Evolutionary conservation across 2,329 filamentous ascomycete genomes (phyloP), one percentile per base, ranked within the genome.

Genomic region (Purpureocillium lavendulum): DNA sequence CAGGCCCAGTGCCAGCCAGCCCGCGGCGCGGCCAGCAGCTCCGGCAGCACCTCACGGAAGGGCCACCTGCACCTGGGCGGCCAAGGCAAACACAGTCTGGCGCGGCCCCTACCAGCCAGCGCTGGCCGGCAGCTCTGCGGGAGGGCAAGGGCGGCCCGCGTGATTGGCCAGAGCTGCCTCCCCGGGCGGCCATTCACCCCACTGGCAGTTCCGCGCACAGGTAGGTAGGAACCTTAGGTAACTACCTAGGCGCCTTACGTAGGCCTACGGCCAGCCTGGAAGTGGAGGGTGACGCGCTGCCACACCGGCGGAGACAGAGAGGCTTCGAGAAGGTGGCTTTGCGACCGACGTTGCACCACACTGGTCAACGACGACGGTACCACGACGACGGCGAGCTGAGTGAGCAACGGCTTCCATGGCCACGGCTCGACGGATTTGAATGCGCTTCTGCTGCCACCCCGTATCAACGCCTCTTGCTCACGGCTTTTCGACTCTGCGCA

Each of bases 31-130:
- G 26, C 21, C 12, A 26, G 24, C 34, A 16, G 24, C 14, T n/a
- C n/a, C n/a, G n/a, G 34, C 5, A 30, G 35, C 26, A 36, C 24
- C 21, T 26, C 21, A 26, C n/a, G n/a, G 21, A 5, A 26, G 10
- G 21, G 21, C 29, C 29, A 30, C 11, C 31, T 13, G 26, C 30
- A 21, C 16, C 14, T 17, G 16, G 7, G 15, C n/a, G 16, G 15
- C 8, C 40, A 41, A 52, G 50, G 50, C 50, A 52, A 50, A 51
- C 50, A 49, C 43, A 31, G 44, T 43, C 45, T 52, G 50, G 50
- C 50, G 50, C 40, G 50, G 50, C 50, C 47, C 31, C 26, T 30
- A 15, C 12, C 21, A n/a, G n/a, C n/a, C n/a, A n/a, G n/a, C n/a
- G 17, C 33, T 14, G 26, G 7, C 14, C 34, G n/a, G 37, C 16